A percentile compares a stretch with the other conserved stretches of the same genome.
These are phyloP conservation scores for Scedosporium boydii DNA, from an alignment of 2,329 filamentous ascomycete species.

Conservation along the genomic window DNA sequence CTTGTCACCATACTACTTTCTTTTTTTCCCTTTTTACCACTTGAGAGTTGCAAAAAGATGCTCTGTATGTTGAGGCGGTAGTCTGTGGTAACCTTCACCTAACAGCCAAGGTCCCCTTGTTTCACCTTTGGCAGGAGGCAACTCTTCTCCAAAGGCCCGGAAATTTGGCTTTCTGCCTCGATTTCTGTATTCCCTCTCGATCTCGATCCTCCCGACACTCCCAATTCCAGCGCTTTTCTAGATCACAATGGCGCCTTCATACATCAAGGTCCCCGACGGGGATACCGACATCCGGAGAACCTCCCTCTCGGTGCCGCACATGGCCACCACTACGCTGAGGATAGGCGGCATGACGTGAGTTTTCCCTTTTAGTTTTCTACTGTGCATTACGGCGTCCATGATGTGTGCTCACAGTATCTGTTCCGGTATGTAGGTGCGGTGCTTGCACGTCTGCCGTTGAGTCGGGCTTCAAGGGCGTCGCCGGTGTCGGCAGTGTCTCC, in stretches of 20 bases:
- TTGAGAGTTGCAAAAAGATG: neutral
- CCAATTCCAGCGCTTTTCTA: neutral
- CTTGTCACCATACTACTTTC: conserved; percentile 2
- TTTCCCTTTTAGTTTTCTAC: conserved; percentile 6
- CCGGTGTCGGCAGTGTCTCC: conserved; percentile 77
- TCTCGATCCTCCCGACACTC: neutral
- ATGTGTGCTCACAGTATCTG: neutral
- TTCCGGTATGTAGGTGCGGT: conserved; percentile 60
- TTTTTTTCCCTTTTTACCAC: neutral
- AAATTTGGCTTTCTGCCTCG: neutral
- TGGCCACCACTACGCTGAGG: conserved; percentile 84
- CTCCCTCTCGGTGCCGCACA: conserved; percentile 42
- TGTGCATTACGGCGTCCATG: neutral
- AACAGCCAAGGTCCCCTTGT: neutral
- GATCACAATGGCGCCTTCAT: conserved; percentile 38
- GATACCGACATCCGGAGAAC: conserved; percentile 20
- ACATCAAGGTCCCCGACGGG: conserved; percentile 36
- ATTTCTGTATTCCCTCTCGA: neutral
- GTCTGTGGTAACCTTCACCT: neutral
- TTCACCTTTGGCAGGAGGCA: neutral
- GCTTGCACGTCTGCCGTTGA: conserved; percentile 95
- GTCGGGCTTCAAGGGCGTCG: conserved; percentile 72
- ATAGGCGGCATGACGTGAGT: conserved; percentile 79
- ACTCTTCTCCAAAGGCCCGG: neutral
- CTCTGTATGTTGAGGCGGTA: neutral